Base-by-base conservation (phyloP, 345 rosid species). In the Bruguiera gymnorhiza region DNA sequence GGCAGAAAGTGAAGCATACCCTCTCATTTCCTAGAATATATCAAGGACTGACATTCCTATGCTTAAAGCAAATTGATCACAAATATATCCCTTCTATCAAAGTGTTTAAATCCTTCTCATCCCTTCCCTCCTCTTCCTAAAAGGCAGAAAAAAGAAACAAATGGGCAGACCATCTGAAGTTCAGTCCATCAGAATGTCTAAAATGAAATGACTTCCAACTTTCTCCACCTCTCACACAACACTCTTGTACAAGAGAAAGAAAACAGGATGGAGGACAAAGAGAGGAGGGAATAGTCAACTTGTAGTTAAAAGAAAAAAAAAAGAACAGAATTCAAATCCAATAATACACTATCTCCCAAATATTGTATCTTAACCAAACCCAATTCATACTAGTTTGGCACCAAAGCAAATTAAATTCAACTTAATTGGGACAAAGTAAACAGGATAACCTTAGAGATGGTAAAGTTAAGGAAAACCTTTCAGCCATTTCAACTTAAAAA, bases 401-500 rank as follows among this genome's bases (percentile, higher is more conserved):
- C 15, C 48, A 11, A 39, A 39, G 48, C 0, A 39, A 16, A 10
- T 37, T 37, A 37, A 37, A 37, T 37, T 37, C 67, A 70, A 65
- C 68, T 30, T n/a, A 70, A 46, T 31, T 43, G 27, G 48, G 73
- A 62, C 51, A 20, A 53, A 54, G 8, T 63, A 20, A 11, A 55
- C 23, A 30, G n/a, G 51, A 18, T 60, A 18, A 37, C 8, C 48
- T 9, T 10, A 39, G 62, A 65, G 30, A 48, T 39, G 39, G 65
- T 26, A 16, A 61, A 67, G 59, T 48, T 16, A 51, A 69, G 51
- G 72, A 65, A 65, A 46, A 66, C 27, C 52, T 19, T 56, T 51
- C 60, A 70, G 19, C 37, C 39, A 23, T 43, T 63, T 63, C 29
- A 63, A 71, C 54, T 36, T 23, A 2, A 39, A 39, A 11, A 37